phyloP scores from a whole-genome alignment of 2,329 filamentous ascomycete species.

The Podosphaera xanthii region DNA sequence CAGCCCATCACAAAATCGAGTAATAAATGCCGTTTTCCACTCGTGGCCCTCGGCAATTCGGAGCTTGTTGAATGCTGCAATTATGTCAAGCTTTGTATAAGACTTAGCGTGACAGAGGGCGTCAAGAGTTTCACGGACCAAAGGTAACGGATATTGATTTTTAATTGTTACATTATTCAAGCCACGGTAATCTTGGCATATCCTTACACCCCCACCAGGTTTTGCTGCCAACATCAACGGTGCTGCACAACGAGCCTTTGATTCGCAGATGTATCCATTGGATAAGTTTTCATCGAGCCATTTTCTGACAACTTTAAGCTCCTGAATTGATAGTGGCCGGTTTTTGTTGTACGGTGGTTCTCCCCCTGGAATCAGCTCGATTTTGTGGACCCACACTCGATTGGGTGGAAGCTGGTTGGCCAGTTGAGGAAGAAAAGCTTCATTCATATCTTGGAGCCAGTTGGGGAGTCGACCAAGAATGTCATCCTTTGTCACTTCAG shows the following conservation, averaged over 20 bases:
- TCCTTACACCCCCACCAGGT: not conserved
- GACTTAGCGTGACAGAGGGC: too few species aligned
- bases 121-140: too few species aligned
- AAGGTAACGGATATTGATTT: not conserved
- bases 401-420: not conserved
- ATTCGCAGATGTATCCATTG: not conserved
- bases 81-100: too few species aligned
- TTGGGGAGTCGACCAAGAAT: not conserved
- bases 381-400: not conserved
- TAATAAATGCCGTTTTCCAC: too few species aligned
- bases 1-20: too few species aligned
- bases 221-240: not conserved
- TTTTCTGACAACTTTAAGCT: not conserved
- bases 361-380: not conserved
- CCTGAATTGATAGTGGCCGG: not conserved
- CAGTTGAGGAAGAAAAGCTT: not conserved
- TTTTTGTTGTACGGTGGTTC: not conserved
- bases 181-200: not conserved
- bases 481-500: not conserved
- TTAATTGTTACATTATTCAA: conserved; percentile 1
- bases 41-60: too few species aligned
- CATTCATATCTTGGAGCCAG: not conserved
- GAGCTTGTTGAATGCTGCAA: too few species aligned
- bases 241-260: not conserved
- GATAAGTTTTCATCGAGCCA: not conserved